Evolutionary conservation across 495 filamentous ascomycete species (phyloP).

Genomic region (Aspergillus nidulans): DNA sequence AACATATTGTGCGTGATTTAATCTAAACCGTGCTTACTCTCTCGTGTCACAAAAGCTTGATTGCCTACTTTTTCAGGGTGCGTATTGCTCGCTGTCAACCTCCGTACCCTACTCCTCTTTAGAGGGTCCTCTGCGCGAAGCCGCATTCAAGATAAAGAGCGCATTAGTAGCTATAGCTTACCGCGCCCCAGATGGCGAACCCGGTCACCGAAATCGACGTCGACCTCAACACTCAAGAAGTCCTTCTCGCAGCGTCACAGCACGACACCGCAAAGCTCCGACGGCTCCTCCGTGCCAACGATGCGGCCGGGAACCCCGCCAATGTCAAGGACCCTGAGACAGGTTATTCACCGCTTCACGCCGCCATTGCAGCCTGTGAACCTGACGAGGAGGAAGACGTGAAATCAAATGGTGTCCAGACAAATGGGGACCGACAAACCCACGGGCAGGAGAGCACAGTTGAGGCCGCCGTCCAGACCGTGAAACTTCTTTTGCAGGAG

Average conservation of each 20-base stretch:
- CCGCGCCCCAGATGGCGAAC: constrained; percentile 22
- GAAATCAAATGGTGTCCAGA: constrained; percentile 15
- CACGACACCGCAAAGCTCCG: constrained; percentile 76
- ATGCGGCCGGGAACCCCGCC: constrained; percentile 48
- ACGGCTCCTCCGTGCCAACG: constrained; percentile 60
- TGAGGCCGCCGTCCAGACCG: constrained; percentile 56
- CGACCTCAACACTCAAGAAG: constrained; percentile 43
- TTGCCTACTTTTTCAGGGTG: background rate
- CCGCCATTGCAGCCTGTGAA: constrained; percentile 82
- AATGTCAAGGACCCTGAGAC: constrained; percentile 81
- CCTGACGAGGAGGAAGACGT: constrained; percentile 33
- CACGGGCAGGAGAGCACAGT: constrained; percentile 35
- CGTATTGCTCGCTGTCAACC: background rate
- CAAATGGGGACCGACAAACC: constrained; percentile 4
- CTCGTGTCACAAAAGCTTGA: background rate
- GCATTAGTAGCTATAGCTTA: background rate
- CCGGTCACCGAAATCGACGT: constrained; percentile 34
- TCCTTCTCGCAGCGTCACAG: constrained; percentile 78
- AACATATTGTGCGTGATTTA: background rate
- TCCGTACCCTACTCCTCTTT: no score
- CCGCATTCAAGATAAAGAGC: background rate
- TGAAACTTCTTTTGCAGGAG: constrained; percentile 73
- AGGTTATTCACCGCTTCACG: constrained; percentile 82
- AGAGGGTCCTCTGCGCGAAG: background rate
- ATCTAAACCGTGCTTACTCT: no score